phyloP scores from a whole-genome alignment of 139 green algal species.

The Tetradesmus lagerheimii region DNA sequence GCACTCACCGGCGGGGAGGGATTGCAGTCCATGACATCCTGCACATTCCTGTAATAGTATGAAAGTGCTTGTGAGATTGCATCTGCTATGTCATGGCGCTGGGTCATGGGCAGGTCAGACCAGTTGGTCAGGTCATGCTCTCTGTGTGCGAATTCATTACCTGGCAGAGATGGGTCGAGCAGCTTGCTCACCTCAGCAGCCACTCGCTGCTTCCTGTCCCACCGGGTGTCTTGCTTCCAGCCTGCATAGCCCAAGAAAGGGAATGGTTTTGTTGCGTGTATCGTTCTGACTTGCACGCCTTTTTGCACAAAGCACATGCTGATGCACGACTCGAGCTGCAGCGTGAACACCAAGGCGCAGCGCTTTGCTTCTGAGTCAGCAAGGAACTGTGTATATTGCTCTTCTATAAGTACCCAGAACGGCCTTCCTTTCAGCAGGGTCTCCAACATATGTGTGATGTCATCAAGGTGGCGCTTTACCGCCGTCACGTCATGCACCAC shows the following conservation, averaged over 20 bases:
- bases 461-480: background rate
- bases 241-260: background rate
- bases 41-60: background rate
- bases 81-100: background rate
- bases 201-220: background rate
- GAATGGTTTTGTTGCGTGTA: background rate
- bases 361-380: background rate
- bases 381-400: background rate
- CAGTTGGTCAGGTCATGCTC: background rate
- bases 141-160: background rate
- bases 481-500: background rate
- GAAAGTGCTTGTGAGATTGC: background rate
- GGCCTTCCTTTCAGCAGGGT: background rate
- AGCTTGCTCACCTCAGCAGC: background rate
- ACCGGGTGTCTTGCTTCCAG: background rate
- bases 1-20: background rate
- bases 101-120: background rate
- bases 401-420: background rate
- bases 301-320: background rate
- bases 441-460: background rate
- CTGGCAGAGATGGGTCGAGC: background rate
- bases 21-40: background rate
- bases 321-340: background rate
- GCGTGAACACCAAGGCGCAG: background rate
- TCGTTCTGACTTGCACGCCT: background rate